Base-by-base conservation (phyloP, 495 filamentous ascomycete genomes). In the Lineolata rhizophorae region DNA sequence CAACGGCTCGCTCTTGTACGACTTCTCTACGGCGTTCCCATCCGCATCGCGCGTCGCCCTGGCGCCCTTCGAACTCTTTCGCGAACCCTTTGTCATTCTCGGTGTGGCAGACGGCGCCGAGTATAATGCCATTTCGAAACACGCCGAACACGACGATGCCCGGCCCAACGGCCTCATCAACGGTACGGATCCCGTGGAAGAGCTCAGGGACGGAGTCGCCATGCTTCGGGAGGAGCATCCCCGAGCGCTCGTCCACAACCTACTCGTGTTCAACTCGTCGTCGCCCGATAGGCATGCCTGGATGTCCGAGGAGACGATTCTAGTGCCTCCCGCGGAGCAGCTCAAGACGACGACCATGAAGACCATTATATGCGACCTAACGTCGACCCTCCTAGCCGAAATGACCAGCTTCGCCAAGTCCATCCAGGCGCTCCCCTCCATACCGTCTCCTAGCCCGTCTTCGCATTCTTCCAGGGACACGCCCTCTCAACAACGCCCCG, bases 301-400 rank as follows among this genome's bases (percentile, higher is more conserved):
- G 27, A 49, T 76, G 14, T 65, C 63, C 24, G 57, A 72, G 41
- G 67, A 63, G 24, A 60, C 90, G 20, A 56, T 77, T 21, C 62
- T 70, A 31, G 68, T 97, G 11, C 83, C 82, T n/a, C 63, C 71
- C 0, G 58, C 59, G 12, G 62, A 72, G 35, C 59, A 67, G 13
- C 78, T 70, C 20, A 77, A 71, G 48, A 65, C 70, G 27, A 90
- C 81, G n/a, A 92, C 79, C 3, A 84, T 91, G 59, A 92, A 87
- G 51, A 92, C 81, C 2, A 67, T 91, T 39, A 72, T 95, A 62
- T 92, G 87, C 47, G 83, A 94, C 52, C 66, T 93, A 29, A 85
- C 82, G 3, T 74, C 80, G 13, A 44, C 76, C 12, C 53, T 99
- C 24, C 60, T 99, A 15, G 78, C 75, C 6, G 85, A 94, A 47